Conservation (phyloP, 2,329 filamentous ascomycete species). For the Colletotrichum magnum region DNA sequence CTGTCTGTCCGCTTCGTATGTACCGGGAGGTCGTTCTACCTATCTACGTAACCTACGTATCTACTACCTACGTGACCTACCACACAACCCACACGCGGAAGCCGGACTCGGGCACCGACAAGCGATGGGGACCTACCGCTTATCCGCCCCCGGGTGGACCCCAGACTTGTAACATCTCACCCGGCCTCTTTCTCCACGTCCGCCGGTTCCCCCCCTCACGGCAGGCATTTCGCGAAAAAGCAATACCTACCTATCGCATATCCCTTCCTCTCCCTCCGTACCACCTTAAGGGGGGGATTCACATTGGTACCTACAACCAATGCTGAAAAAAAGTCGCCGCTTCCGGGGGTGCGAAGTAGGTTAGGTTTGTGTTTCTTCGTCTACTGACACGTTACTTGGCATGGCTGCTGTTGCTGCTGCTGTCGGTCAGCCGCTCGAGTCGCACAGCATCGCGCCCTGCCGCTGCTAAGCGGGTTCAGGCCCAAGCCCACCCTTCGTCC, state of each 20-base stretch:
- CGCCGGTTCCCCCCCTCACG: background rate
- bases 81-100: background rate
- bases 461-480: slow-evolving; percentile 4
- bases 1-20: background rate
- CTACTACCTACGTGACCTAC: background rate
- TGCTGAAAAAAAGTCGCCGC: background rate
- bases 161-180: too few relatives aligned
- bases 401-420: background rate
- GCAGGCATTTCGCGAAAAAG: background rate
- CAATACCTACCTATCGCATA: too few relatives aligned
- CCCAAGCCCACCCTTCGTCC: too few relatives aligned
- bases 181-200: background rate
- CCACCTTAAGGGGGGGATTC: too few relatives aligned
- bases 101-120: background rate
- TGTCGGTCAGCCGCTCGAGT: slow-evolving; percentile 16
- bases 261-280: too few relatives aligned
- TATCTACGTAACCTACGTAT: background rate
- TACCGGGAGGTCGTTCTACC: background rate
- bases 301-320: background rate
- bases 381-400: slow-evolving; percentile 20
- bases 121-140: background rate
- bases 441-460: background rate
- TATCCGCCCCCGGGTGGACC: background rate
- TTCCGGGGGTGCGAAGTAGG: background rate
- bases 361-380: background rate